Conservation (phyloP, 257 asterid genomes). For the Rubia yunnanensis region DNA sequence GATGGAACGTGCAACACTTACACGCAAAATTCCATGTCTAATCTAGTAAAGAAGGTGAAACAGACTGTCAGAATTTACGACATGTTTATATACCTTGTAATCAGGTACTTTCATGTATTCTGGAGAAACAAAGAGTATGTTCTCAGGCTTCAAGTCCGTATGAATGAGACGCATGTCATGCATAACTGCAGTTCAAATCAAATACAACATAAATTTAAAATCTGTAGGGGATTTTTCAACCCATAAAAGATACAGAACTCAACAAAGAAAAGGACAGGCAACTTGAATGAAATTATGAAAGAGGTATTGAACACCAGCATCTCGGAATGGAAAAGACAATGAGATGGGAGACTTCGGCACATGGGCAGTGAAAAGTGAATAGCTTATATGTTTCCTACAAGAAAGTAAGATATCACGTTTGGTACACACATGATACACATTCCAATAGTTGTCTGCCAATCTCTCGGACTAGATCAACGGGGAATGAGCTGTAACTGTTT, state of each 20-base stretch:
- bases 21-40: not conserved
- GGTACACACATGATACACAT: constrained; percentile 53
- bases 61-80: not conserved
- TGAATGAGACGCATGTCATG: constrained; percentile 50
- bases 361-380: constrained; percentile 7
- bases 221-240: not conserved
- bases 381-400: constrained; percentile 13
- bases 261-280: not conserved
- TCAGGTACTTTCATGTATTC: constrained; percentile 40
- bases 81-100: constrained; percentile 27
- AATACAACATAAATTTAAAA: constrained; percentile 7
- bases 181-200: constrained; percentile 29
- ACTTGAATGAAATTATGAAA: not conserved
- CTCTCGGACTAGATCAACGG: constrained; percentile 56
- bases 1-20: constrained; percentile 2
- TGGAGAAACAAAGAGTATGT: constrained; percentile 42
- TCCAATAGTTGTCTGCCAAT: constrained; percentile 54
- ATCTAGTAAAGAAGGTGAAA: not conserved
- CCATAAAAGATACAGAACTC: not conserved
- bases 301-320: not conserved
- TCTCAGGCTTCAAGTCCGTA: constrained; percentile 51
- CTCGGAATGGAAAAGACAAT: constrained; percentile 3
- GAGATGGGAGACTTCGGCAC: constrained; percentile 10
- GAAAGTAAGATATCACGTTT: constrained; percentile 11
- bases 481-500: constrained; percentile 50